Conservation (phyloP, 495 filamentous ascomycete genomes). For the Aspergillus hancockii region DNA sequence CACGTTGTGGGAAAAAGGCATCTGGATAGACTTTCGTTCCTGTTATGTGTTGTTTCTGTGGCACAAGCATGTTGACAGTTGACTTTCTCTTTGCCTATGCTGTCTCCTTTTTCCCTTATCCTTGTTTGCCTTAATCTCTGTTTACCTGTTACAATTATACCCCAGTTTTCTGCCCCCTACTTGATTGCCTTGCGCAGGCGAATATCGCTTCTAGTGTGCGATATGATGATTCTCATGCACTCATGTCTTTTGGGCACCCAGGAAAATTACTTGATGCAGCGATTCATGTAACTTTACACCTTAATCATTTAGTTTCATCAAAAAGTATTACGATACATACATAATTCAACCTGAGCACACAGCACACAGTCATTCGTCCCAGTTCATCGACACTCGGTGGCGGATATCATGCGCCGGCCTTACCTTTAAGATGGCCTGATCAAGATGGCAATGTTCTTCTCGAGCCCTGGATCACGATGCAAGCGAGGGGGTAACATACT, state of each 20-base stretch:
- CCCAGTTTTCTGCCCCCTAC: slow-evolving; percentile 13
- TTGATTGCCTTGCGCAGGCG: slow-evolving; percentile 10
- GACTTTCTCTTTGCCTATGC: slow-evolving; percentile 4
- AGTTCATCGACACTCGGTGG: not conserved
- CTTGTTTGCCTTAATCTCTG: not conserved
- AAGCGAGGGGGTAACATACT: not conserved
- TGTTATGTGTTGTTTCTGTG: slow-evolving; percentile 8
- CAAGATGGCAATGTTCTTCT: not conserved
- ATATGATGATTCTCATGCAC: slow-evolving; percentile 14
- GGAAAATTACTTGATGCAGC: slow-evolving; percentile 4
- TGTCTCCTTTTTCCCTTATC: not conserved
- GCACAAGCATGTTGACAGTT: slow-evolving; percentile 2
- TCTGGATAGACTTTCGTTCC: slow-evolving; percentile 25
- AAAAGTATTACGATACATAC: not conserved
- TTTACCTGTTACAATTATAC: slow-evolving; percentile 17
- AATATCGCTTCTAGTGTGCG: slow-evolving; percentile 9
- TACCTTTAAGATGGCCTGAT: not conserved
- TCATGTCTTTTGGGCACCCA: slow-evolving; percentile 5
- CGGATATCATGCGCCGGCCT: not conserved
- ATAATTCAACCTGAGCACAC: not conserved
- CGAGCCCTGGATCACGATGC: not conserved
- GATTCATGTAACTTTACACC: not conserved
- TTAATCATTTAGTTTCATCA: not conserved
- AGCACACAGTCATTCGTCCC: no score
- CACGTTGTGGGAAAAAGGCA: slow-evolving; percentile 28